Evolutionary conservation across 306 rosid species (phyloP).

Genomic region (Acacia crassicarpa): DNA sequence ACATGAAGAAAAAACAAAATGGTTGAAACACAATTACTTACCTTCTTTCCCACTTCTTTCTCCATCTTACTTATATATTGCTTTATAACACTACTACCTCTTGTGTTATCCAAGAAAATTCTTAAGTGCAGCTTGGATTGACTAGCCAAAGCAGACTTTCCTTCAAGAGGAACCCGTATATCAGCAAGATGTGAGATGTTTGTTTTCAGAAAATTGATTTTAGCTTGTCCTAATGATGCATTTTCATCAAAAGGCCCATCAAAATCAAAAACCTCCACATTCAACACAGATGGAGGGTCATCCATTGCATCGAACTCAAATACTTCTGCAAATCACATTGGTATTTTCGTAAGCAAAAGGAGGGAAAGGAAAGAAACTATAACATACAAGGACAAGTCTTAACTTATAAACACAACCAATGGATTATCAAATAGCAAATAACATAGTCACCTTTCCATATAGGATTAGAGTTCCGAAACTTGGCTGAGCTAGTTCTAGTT

Average conservation of each 20-base stretch:
- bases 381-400: background rate
- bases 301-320: constrained; percentile 98
- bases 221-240: constrained; percentile 68
- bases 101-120: constrained; percentile 85
- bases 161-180: constrained; percentile 85
- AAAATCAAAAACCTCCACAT: constrained; percentile 79
- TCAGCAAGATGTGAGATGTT: constrained; percentile 91
- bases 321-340: constrained; percentile 57
- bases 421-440: background rate
- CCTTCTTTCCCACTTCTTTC: constrained; percentile 99
- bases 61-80: constrained; percentile 91
- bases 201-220: constrained; percentile 82
- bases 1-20: constrained; percentile 21
- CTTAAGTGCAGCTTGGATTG: constrained; percentile 85
- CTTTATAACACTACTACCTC: constrained; percentile 72
- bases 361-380: constrained; percentile 31
- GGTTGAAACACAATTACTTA: constrained; percentile 44
- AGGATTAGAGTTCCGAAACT: constrained; percentile 83
- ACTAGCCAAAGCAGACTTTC: constrained; percentile 76
- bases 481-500: constrained; percentile 89
- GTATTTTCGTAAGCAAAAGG: background rate
- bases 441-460: constrained; percentile 82
- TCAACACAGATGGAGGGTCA: constrained; percentile 91
- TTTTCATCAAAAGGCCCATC: constrained; percentile 94
- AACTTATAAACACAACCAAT: constrained; percentile 14